Evolutionary conservation across 768 basidiomycete species (phyloP), one percentile per base, ranked within the genome.

Genomic region (Lactifluus hygrophoroides): DNA sequence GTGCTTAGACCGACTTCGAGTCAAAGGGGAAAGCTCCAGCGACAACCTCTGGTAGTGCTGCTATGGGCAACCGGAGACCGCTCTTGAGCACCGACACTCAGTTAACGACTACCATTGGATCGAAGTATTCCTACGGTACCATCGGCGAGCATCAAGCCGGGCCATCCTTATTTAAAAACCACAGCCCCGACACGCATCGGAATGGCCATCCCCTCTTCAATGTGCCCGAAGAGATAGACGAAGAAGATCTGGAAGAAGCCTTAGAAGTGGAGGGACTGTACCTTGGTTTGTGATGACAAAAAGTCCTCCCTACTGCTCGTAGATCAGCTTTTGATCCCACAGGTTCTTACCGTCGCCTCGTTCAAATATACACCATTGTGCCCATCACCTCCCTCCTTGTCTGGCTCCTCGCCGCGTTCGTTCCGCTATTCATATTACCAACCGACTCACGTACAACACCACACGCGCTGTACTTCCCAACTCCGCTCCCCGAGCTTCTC

Each of bases 401-500:
- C 8, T 81, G 85, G 65, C 62, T 73, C 4, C 56, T 79, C 38
- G 73, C 86, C 27, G 80, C 81, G 1, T 45, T 73, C 5, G 69
- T 84, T 3, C 85, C 84, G 0, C 54, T 64, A 27, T 56, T 81
- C 37, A 70, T 77, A 23, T 86, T 83, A 19, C 63, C 71, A 27
- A 63, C 64, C 40, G 58, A 40, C 32, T 16, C 66, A 13, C 67
- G 68, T 10, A 53, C 63, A 3, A 64, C 74, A 44, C 76, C 72
- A 9, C 80, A 81, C 44, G 69, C 74, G 1, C 72, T 74, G 1
- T 73, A 75, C 67, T 78, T 86, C 65, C 82, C 81, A 2, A 80
- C 77, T 28, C 86, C 88, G 1, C 64, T 88, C 17, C 82, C 85
- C 11, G 86, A 90, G 69, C 64, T 88, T 17, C 65, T 87, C 54